Percentiles rank a stretch among this genome's conserved stretches.
These are phyloP conservation scores for Lactifluus volemus DNA, from an alignment of 768 basidiomycete species.

Conservation along the genomic window DNA sequence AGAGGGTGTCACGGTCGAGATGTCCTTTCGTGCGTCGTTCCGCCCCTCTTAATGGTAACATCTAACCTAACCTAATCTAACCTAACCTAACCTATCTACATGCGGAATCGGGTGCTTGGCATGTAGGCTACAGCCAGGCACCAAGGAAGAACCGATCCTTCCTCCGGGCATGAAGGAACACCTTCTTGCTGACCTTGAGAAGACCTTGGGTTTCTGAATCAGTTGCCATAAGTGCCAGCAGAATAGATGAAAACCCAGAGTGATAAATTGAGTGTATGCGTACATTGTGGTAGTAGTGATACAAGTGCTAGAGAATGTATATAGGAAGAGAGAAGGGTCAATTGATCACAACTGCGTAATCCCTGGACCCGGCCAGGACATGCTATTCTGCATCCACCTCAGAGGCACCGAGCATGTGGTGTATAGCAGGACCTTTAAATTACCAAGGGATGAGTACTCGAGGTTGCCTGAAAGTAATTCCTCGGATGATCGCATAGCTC, in stretches of 20 bases:
- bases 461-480: too few species aligned
- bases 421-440: too few species aligned
- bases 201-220: conserved; percentile 68
- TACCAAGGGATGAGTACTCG: too few species aligned
- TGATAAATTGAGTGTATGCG: neutral
- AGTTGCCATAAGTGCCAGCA: neutral
- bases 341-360: too few species aligned
- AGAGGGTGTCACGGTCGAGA: conserved; percentile 95
- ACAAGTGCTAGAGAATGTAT: neutral
- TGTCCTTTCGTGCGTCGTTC: conserved; percentile 81
- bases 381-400: too few species aligned
- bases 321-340: too few species aligned
- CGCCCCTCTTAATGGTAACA: neutral
- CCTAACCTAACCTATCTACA: neutral
- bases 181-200: conserved; percentile 78
- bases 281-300: neutral
- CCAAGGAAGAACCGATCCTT: conserved; percentile 54
- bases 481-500: too few species aligned
- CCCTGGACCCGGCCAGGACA: too few species aligned
- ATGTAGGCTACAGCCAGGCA: conserved; percentile 36
- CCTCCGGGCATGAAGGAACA: conserved; percentile 88
- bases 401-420: too few species aligned
- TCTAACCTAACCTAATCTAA: neutral
- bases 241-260: neutral
- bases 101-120: neutral